A percentile compares a stretch with the other conserved stretches of the same genome.
These are phyloP conservation scores for Debaryomycetaceae sp. DNA, from an alignment of 1,139 yeast genomes.

Conservation along the genomic window DNA sequence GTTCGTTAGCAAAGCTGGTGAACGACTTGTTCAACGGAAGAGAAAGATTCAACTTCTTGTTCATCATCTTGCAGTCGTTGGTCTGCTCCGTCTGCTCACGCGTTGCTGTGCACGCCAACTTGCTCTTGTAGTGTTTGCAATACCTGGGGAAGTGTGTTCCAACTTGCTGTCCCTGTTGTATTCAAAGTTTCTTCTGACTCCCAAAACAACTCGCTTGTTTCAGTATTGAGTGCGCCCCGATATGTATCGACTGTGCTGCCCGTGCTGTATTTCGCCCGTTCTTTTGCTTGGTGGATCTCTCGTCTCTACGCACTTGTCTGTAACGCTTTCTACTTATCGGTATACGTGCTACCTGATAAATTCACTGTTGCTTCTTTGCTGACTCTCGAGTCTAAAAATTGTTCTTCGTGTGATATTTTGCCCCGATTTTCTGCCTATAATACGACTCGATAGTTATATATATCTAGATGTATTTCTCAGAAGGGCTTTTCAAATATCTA, in stretches of 20 bases:
- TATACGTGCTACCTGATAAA: too few species aligned
- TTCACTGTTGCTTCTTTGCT: too few species aligned
- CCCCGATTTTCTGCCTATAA: background rate
- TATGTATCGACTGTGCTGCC: background rate
- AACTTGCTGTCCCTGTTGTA: background rate
- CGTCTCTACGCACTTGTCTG: too few species aligned
- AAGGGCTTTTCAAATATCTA: background rate
- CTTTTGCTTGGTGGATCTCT: too few species aligned
- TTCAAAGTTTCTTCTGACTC: background rate
- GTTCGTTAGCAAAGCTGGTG: conserved; percentile 15
- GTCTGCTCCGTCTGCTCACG: background rate
- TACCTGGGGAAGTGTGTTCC: background rate
- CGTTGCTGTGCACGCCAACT: background rate
- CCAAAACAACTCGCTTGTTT: background rate
- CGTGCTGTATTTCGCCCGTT: background rate
- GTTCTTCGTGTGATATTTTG: background rate
- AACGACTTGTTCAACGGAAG: conserved; percentile 31
- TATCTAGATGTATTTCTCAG: background rate
- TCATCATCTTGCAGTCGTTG: conserved; percentile 15
- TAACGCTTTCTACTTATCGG: too few species aligned
- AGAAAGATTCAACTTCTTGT: conserved; percentile 25
- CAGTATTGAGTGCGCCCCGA: background rate
- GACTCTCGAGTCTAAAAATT: too few species aligned
- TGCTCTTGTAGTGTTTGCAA: background rate
- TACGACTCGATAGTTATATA: background rate